Evolutionary conservation across 345 rosid species (phyloP).

Genomic region (Brassica cretica): DNA sequence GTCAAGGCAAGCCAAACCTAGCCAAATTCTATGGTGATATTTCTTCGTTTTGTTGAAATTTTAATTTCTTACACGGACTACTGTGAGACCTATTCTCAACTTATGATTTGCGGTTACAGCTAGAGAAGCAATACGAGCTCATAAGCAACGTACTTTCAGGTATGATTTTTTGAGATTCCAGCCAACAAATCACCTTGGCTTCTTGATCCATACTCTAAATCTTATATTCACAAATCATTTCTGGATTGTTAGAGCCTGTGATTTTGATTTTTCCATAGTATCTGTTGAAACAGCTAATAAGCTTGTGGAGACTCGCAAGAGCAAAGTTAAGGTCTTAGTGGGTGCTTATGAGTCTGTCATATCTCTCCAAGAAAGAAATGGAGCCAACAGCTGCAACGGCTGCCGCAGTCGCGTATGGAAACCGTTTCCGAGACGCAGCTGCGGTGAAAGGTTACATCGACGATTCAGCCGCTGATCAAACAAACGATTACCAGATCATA

Average conservation of each 20-base stretch:
- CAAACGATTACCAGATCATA: constrained; percentile 16
- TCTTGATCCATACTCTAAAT: no score
- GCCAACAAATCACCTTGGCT: background rate
- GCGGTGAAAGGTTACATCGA: background rate
- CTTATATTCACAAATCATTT: background rate
- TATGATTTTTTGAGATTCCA: background rate
- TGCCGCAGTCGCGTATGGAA: background rate
- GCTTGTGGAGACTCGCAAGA: no score
- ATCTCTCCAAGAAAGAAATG: constrained; percentile 22
- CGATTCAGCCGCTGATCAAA: constrained; percentile 21
- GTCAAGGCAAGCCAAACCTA: no score
- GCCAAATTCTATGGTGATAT: no score
- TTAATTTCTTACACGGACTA: no score
- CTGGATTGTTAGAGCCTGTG: background rate
- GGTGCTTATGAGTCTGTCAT: no score
- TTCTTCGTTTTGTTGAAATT: no score
- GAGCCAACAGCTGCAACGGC: constrained; percentile 11
- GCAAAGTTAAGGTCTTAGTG: no score
- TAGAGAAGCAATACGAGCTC: background rate
- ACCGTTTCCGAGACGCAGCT: background rate
- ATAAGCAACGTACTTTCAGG: background rate
- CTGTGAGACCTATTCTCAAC: no score
- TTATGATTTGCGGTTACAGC: background rate
- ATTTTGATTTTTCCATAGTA: background rate
- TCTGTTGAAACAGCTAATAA: background rate